These are phyloP conservation scores for Colletotrichum abscissum DNA, from an alignment of 2,329 filamentous ascomycete species.

Conservation along the genomic window DNA sequence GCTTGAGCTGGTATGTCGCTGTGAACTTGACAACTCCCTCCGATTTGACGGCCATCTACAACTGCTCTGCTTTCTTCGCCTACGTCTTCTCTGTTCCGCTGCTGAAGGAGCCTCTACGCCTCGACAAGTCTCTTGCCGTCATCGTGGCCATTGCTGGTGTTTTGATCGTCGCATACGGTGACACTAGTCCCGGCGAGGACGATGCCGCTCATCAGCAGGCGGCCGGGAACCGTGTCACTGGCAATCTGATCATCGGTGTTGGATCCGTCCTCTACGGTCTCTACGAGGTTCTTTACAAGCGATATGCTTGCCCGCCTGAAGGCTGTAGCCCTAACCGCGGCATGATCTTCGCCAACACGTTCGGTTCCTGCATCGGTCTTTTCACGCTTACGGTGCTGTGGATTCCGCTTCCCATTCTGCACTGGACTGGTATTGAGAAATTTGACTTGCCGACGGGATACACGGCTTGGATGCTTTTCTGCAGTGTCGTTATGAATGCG, in stretches of 20 bases:
- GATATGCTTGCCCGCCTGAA: conserved; percentile 90
- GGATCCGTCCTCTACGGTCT: conserved; percentile 95
- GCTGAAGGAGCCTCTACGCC: conserved; percentile 83
- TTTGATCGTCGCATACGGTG: conserved; percentile 94
- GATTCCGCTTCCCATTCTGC: conserved; percentile 89
- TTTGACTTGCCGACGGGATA: conserved; percentile 85
- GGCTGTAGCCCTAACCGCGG: conserved; percentile 86
- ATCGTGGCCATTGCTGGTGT: conserved; percentile 89
- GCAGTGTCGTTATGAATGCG: conserved; percentile 88
- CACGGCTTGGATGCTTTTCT: conserved; percentile 81
- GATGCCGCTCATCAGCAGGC: conserved; percentile 57
- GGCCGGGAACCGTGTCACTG: conserved; percentile 77
- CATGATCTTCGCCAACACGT: conserved; percentile 94
- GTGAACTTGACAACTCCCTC: conserved; percentile 93
- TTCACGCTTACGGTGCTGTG: conserved; percentile 92
- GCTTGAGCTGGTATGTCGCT: conserved; percentile 94
- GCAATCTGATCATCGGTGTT: conserved; percentile 91
- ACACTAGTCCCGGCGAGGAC: conserved; percentile 62
- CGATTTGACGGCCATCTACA: conserved; percentile 98
- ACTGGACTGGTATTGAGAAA: conserved; percentile 80
- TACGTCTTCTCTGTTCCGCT: conserved; percentile 96
- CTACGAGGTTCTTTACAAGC: conserved; percentile 98
- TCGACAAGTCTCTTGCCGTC: conserved; percentile 89
- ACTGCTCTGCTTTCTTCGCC: conserved; percentile 98
- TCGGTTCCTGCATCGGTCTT: conserved; percentile 85